Evolutionary conservation across 2,329 filamentous ascomycete genomes (phyloP), one percentile per base, ranked within the genome.

Genomic region (Penicillium sp.): DNA sequence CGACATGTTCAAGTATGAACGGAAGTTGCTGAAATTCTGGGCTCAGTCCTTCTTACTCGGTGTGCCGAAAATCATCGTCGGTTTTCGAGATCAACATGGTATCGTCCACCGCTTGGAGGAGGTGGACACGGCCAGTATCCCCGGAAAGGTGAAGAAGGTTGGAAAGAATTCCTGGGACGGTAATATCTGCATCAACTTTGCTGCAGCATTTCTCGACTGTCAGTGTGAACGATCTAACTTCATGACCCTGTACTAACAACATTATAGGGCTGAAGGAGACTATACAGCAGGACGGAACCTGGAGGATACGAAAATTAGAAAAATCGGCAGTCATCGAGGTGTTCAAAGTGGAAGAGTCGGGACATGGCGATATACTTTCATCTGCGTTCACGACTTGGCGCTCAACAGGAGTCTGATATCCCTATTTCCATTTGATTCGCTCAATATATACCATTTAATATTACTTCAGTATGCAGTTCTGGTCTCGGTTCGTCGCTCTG

Each of bases 21-120:
- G 85, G 32, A 96, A 96, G 61, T 74, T 96, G 37, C 77, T 94
- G 65, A 93, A 93, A 57, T 95, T 90, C 67, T 98, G 92, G 92
- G 86, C 90, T 10, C 92, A 96, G 63, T 94, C 85, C 0, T 98
- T 95, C 58, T 73, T 98, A 2, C 80, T 98, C 2, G 90, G 90
- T 27, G 89, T 96, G 1, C 87, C 88, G 0, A 92, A 82, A 50
- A 86, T 98, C 48, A 79, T 95, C 30, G 84, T 98, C 18, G 92
- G 92, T 1, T 95, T 92, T 61, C 80, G 92, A 32, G 81, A 77
- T 22, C 77, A 74, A 39, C 58, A 81, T 38, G 90, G 92, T 6
- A 75, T 85, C 36, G 70, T 98, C 14, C 72, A 74, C 32, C 73
- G 77, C 9, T 59, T 93, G 9, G 78, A 94, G 59, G 85, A 94